Conservation (phyloP, 192 early-diverging fungal species). For the Coemansia sp. region DNA sequence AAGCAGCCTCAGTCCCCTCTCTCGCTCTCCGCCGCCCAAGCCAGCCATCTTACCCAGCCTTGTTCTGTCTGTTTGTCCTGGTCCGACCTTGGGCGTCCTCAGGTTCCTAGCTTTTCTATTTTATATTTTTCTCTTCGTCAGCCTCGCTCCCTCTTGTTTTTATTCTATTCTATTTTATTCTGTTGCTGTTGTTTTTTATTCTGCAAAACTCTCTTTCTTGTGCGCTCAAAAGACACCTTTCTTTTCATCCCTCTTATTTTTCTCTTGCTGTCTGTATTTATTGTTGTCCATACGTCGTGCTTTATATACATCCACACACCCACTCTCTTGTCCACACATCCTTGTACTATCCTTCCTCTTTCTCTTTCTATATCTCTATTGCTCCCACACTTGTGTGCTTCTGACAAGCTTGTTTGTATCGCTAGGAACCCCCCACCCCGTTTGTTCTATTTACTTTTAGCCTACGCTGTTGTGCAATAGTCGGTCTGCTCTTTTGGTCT, state of each 20-base stretch:
- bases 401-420: not conserved
- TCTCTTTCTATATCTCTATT: conserved; percentile 1
- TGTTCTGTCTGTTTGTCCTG: not conserved
- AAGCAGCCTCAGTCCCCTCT: not conserved
- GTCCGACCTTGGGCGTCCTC: not conserved
- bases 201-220: not conserved
- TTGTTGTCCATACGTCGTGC: not conserved
- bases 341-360: conserved; percentile 6
- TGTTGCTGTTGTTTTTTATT: not conserved
- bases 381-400: too few relatives aligned
- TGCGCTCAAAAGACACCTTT: not conserved
- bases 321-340: not conserved
- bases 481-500: too few relatives aligned
- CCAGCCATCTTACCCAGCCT: not conserved
- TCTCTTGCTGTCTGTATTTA: not conserved
- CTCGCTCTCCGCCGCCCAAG: too few relatives aligned
- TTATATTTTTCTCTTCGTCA: not conserved
- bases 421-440: not conserved
- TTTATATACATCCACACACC: not conserved
- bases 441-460: too few relatives aligned
- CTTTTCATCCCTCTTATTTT: not conserved
- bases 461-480: too few relatives aligned
- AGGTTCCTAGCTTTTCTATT: not conserved
- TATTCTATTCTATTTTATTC: not conserved
- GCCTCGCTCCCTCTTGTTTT: conserved; percentile 5